These are phyloP conservation scores for Sordariomycetes sp. DNA, from an alignment of 2,329 filamentous ascomycete genomes.

Conservation along the genomic window DNA sequence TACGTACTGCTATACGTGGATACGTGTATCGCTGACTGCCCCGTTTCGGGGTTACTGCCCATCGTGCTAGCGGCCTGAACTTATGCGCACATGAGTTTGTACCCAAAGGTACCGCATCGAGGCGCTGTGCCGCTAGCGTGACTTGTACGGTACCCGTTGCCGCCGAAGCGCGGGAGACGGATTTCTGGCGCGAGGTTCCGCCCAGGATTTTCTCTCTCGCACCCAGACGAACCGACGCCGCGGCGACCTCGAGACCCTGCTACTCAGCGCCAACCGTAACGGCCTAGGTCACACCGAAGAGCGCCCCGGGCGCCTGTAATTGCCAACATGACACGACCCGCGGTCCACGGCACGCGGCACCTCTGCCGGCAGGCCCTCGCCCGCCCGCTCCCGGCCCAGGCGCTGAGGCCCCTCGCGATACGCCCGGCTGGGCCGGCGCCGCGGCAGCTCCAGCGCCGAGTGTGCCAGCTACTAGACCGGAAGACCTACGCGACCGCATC, in stretches of 20 bases:
- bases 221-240: neutral
- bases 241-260: neutral
- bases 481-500: slow-evolving; percentile 5
- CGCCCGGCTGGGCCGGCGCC: neutral
- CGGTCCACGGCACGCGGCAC: neutral
- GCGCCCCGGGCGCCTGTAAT: neutral
- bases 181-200: neutral
- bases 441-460: neutral
- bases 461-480: neutral
- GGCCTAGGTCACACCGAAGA: neutral
- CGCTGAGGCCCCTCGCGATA: neutral
- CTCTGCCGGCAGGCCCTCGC: neutral
- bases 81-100: neutral
- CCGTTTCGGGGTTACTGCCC: neutral
- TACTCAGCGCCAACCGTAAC: neutral
- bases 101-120: neutral
- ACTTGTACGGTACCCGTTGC: too few species aligned
- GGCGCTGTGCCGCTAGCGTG: too few species aligned
- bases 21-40: neutral
- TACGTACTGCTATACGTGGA: too few species aligned
- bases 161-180: too few species aligned
- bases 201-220: neutral
- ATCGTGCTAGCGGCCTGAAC: neutral
- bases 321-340: neutral
- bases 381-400: neutral